These are phyloP conservation scores for Malbranchea zuffiana DNA, from an alignment of 2,329 filamentous ascomycete species.

Conservation along the genomic window DNA sequence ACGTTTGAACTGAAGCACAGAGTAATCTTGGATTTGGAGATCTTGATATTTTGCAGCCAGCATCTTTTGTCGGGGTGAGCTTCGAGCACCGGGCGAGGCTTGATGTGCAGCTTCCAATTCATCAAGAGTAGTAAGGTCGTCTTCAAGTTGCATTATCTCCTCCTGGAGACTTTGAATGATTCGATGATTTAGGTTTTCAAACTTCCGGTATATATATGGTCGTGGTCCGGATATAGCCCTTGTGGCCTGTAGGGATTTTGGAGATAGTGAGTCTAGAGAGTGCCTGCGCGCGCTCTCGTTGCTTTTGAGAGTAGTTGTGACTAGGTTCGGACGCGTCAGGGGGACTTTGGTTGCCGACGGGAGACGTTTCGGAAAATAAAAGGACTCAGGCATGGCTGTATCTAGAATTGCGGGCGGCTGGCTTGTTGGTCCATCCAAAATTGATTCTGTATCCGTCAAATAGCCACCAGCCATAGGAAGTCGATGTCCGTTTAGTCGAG, in stretches of 20 bases:
- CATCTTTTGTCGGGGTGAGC: conserved; percentile 26
- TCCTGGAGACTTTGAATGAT: conserved; percentile 75
- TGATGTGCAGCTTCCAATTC: conserved; percentile 39
- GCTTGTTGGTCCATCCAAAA: conserved; percentile 17
- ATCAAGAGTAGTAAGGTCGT: conserved; percentile 62
- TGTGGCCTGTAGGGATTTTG: background rate
- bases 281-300: background rate
- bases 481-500: conserved; percentile 4
- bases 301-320: background rate
- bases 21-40: conserved; percentile 40
- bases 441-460: conserved; percentile 14
- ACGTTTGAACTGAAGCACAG: conserved; percentile 44
- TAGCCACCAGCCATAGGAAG: conserved; percentile 15
- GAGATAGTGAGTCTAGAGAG: conserved; percentile 1
- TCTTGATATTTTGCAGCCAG: conserved; percentile 34
- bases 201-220: conserved; percentile 67
- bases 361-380: conserved; percentile 20
- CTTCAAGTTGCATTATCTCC: conserved; percentile 69
- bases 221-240: conserved; percentile 1
- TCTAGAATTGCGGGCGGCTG: conserved; percentile 22
- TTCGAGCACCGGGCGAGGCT: conserved; percentile 17
- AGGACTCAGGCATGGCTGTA: conserved; percentile 25
- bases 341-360: conserved; percentile 28
- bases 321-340: conserved; percentile 4
- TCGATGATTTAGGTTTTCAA: conserved; percentile 71